Conservation (phyloP, 1,139 yeast genomes). For the Candida buenavistaensis region DNA sequence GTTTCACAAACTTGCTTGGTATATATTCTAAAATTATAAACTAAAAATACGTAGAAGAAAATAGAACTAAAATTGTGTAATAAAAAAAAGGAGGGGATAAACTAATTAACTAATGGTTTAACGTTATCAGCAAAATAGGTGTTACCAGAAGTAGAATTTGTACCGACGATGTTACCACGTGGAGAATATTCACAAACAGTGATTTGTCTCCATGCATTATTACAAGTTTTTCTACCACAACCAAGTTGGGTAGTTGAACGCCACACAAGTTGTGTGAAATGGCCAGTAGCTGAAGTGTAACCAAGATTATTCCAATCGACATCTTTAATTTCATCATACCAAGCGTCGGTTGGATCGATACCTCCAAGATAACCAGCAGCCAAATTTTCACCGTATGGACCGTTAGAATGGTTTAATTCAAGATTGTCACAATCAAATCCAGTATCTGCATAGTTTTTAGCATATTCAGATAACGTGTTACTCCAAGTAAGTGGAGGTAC, state of each 20-base stretch:
- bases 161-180: conserved; percentile 58
- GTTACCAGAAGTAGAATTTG: conserved; percentile 29
- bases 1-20: too few species aligned
- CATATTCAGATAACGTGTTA: conserved; percentile 44
- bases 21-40: too few species aligned
- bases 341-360: conserved; percentile 57
- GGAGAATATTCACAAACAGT: conserved; percentile 66
- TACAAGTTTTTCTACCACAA: conserved; percentile 61
- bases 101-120: conserved; percentile 26
- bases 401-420: conserved; percentile 21
- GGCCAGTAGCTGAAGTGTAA: conserved; percentile 48
- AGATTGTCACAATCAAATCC: conserved; percentile 55
- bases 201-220: conserved; percentile 53
- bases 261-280: conserved; percentile 90
- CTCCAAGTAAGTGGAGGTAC: conserved; percentile 51
- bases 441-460: conserved; percentile 44
- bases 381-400: conserved; percentile 77
- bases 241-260: conserved; percentile 66
- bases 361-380: conserved; percentile 66
- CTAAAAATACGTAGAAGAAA: too few species aligned
- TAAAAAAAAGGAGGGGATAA: conserved; percentile 3
- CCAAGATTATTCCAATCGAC: conserved; percentile 52
- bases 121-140: conserved; percentile 55
- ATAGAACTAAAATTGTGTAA: neutral
- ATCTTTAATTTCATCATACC: conserved; percentile 72